Evolutionary conservation across 1,284 basidiomycete genomes (phyloP).

Genomic region (Ganoderma sinense): DNA sequence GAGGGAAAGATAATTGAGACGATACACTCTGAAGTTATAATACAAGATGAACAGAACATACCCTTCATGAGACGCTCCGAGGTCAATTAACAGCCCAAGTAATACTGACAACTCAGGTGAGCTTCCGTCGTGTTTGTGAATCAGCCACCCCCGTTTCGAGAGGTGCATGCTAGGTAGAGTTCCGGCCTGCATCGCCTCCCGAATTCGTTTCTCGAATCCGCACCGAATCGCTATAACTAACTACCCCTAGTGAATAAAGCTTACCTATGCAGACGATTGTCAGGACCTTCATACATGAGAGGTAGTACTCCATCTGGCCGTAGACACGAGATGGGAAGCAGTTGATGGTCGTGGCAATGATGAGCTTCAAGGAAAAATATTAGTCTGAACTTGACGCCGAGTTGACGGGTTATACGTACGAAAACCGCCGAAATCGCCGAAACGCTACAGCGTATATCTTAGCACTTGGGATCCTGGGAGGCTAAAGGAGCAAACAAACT

Average conservation of each 20-base stretch:
- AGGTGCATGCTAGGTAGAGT: no score
- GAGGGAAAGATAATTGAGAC: no score
- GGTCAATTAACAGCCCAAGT: slow-evolving; percentile 42
- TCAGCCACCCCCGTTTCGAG: no score
- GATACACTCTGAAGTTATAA: no score
- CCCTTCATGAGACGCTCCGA: slow-evolving; percentile 34
- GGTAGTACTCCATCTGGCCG: slow-evolving; percentile 48
- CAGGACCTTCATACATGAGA: slow-evolving; percentile 47
- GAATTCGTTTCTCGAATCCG: no score
- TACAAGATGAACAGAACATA: slow-evolving; percentile 4
- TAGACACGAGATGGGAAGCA: slow-evolving; percentile 39
- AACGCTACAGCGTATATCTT: slow-evolving; percentile 16
- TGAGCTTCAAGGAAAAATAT: slow-evolving; percentile 60
- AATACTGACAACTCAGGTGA: slow-evolving; percentile 31
- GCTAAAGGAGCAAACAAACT: slow-evolving; percentile 1
- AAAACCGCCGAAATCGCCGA: slow-evolving; percentile 31
- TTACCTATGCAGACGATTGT: slow-evolving; percentile 44
- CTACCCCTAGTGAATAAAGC: no score
- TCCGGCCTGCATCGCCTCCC: no score
- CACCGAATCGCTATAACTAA: no score
- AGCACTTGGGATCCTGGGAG: slow-evolving; percentile 1
- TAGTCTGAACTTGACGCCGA: background rate
- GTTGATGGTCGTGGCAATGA: slow-evolving; percentile 59
- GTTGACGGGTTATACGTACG: no score
- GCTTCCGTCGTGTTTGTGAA: no score